Evolutionary conservation across 2,329 filamentous ascomycete genomes (phyloP).

Genomic region (Colletotrichum cordylinicola): DNA sequence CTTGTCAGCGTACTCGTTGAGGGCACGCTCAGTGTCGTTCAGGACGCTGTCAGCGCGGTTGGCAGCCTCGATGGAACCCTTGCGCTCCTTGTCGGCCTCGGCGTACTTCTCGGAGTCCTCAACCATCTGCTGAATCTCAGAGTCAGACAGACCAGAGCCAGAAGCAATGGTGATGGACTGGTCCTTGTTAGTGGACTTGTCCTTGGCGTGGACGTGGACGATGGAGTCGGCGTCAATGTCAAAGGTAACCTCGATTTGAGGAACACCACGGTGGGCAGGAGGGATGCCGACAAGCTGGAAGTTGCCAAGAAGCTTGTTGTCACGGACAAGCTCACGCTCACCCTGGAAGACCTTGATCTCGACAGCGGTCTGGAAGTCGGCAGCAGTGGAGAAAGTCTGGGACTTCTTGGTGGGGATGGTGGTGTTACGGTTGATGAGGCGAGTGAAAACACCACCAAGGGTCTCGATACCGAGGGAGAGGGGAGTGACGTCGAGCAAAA

Average conservation of each 20-base stretch:
- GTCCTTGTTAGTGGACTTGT: constrained; percentile 99
- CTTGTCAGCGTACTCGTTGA: constrained; percentile 95
- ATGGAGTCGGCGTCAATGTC: constrained; percentile 99
- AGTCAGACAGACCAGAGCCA: constrained; percentile 92
- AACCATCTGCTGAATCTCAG: constrained; percentile 97
- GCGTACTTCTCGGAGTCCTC: constrained; percentile 97
- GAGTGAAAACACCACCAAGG: constrained; percentile 95
- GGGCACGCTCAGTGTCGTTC: constrained; percentile 97
- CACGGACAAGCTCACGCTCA: constrained; percentile 97
- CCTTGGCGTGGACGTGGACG: constrained; percentile 96
- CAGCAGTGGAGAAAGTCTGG: constrained; percentile 95
- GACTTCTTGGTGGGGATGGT: constrained; percentile 99
- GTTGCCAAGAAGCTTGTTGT: constrained; percentile 99
- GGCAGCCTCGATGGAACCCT: constrained; percentile 91
- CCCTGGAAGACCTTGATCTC: constrained; percentile 99
- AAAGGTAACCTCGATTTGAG: constrained; percentile 97
- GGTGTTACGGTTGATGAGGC: constrained; percentile 98
- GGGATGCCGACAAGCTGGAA: constrained; percentile 99
- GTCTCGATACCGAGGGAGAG: constrained; percentile 98
- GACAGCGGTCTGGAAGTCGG: constrained; percentile 97
- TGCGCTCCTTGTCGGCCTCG: constrained; percentile 95
- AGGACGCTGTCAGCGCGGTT: constrained; percentile 96
- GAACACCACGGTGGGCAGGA: constrained; percentile 93
- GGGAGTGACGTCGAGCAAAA: constrained; percentile 94
- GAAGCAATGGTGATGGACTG: constrained; percentile 99